Evolutionary conservation across 805 yeast genomes (phyloP).

Genomic region (Kregervanrija delftensis): DNA sequence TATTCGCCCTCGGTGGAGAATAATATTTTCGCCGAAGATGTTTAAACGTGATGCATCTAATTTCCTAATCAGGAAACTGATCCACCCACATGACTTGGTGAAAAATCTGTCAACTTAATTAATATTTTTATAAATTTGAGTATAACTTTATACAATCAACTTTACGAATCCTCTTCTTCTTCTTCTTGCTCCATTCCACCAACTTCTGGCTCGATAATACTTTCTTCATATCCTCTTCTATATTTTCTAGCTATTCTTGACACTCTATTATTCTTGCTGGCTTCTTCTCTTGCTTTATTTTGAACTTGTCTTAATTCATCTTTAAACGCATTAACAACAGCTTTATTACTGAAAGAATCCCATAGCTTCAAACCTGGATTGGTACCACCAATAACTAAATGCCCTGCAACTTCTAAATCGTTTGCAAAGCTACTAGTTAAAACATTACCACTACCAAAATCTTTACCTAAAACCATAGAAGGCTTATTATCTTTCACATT

Average conservation of each 20-base stretch:
- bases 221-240: slow-evolving; percentile 40
- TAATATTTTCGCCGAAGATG: too few species aligned
- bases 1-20: too few species aligned
- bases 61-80: too few species aligned
- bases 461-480: slow-evolving; percentile 83
- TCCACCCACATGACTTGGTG: too few species aligned
- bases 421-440: slow-evolving; percentile 77
- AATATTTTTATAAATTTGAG: neutral
- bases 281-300: slow-evolving; percentile 49
- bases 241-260: slow-evolving; percentile 76
- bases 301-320: slow-evolving; percentile 51
- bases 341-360: slow-evolving; percentile 80
- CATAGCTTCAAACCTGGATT: slow-evolving; percentile 80
- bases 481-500: slow-evolving; percentile 53
- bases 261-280: slow-evolving; percentile 47
- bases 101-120: neutral
- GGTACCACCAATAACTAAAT: slow-evolving; percentile 82
- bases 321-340: slow-evolving; percentile 66
- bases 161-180: slow-evolving; percentile 31
- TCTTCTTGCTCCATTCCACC: slow-evolving; percentile 58
- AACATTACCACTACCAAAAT: slow-evolving; percentile 91
- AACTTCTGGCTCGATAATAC: slow-evolving; percentile 56
- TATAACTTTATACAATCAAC: neutral
- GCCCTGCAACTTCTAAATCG: slow-evolving; percentile 76
- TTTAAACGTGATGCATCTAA: too few species aligned